Conservation (phyloP, 495 filamentous ascomycete species). For the Xylona heveae region DNA sequence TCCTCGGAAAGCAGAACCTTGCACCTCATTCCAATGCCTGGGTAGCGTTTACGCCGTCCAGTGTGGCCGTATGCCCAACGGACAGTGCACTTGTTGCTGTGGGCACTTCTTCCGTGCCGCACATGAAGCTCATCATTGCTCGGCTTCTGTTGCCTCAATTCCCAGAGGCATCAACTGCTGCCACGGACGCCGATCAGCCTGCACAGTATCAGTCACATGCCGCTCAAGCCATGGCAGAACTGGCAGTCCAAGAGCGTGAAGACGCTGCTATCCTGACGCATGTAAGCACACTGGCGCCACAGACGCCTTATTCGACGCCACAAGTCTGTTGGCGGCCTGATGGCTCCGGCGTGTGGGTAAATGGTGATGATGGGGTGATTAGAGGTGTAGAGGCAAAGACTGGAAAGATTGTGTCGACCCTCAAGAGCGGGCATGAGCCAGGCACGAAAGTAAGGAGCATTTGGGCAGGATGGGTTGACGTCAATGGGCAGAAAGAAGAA, state of each 20-base stretch:
- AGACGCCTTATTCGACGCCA: conserved; percentile 46
- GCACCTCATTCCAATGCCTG: conserved; percentile 43
- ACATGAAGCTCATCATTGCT: conserved; percentile 46
- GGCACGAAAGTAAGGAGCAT: conserved; percentile 44
- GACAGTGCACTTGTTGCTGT: conserved; percentile 35
- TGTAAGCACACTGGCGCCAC: conserved; percentile 38
- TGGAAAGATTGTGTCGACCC: conserved; percentile 29
- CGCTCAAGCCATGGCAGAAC: conserved; percentile 24
- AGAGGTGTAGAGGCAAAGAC: conserved; percentile 39
- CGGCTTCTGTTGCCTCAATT: conserved; percentile 28
- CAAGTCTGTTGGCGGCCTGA: conserved; percentile 42
- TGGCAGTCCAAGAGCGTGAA: conserved; percentile 32
- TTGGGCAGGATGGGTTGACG: conserved; percentile 34
- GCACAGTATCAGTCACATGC: conserved; percentile 28
- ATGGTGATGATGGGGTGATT: conserved; percentile 45
- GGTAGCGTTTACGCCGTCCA: conserved; percentile 39
- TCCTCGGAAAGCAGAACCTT: conserved; percentile 36
- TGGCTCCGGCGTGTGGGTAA: conserved; percentile 45
- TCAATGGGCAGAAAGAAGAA: conserved; percentile 19
- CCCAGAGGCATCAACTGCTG: conserved; percentile 2
- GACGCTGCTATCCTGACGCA: conserved; percentile 36
- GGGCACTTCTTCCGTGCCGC: conserved; percentile 36
- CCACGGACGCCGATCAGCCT: conserved; percentile 1
- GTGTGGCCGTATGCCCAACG: conserved; percentile 30
- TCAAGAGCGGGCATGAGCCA: conserved; percentile 32